A percentile compares a stretch with the other conserved stretches of the same genome.
phyloP scores from a whole-genome alignment of 768 basidiomycete species.

The Tephrocybe sp. region DNA sequence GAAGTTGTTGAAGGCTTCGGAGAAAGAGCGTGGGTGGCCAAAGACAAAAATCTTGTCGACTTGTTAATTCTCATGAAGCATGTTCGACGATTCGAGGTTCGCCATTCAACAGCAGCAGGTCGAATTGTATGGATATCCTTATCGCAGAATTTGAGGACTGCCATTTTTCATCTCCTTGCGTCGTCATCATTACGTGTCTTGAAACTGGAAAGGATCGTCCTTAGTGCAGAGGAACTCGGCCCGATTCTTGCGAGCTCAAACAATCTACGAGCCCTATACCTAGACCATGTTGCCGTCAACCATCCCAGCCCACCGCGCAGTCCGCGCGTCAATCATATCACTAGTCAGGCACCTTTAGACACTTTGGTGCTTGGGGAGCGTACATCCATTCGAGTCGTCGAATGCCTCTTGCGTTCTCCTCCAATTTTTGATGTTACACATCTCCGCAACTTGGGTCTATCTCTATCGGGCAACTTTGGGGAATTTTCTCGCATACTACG shows the following conservation, averaged over 20 bases:
- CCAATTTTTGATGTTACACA: slow-evolving; percentile 17
- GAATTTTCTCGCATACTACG: slow-evolving; percentile 23
- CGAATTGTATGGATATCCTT: slow-evolving; percentile 20
- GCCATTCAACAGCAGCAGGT: slow-evolving; percentile 17
- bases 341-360: slow-evolving; percentile 16
- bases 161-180: slow-evolving; percentile 17
- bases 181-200: slow-evolving; percentile 20
- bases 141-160: slow-evolving; percentile 11
- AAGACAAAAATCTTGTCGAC: slow-evolving; percentile 15
- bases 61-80: slow-evolving; percentile 19
- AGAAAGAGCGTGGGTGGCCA: slow-evolving; percentile 19
- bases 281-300: slow-evolving; percentile 17
- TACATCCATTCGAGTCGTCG: slow-evolving; percentile 22
- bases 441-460: slow-evolving; percentile 21
- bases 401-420: slow-evolving; percentile 20
- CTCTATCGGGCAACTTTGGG: slow-evolving; percentile 24
- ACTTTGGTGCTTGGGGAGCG: slow-evolving; percentile 23
- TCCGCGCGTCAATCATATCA: neutral
- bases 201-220: slow-evolving; percentile 18
- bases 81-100: slow-evolving; percentile 21
- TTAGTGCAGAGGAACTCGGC: slow-evolving; percentile 14
- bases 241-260: slow-evolving; percentile 16
- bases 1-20: slow-evolving; percentile 23
- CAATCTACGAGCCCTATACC: slow-evolving; percentile 18
- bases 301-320: slow-evolving; percentile 2